Evolutionary conservation across 202 grass and related monocot species (phyloP), one percentile per base, ranked within the genome.

Genomic region (Panicum virgatum): DNA sequence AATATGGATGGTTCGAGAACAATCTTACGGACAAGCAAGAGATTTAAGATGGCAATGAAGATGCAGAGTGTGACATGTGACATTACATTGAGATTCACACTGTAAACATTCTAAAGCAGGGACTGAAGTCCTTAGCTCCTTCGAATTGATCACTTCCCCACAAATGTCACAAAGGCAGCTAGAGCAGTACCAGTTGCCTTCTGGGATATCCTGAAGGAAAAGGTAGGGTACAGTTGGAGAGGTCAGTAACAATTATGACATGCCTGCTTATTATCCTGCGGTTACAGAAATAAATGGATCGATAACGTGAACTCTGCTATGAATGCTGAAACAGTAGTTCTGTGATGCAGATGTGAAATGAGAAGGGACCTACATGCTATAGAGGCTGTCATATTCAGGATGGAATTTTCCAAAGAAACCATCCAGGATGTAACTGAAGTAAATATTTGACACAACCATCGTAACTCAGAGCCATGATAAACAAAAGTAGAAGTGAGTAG

Each of bases 171-270:
- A 97, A 71, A 62, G 82, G 82, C 95, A 97, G 26, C 68, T 91
- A 51, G 86, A 90, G 62, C 95, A 97, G 86, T 94, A 90, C 95
- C 95, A 97, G 66, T 48, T 89, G 43, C 83, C 95, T 82, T 94
- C 95, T 82, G 90, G 92, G 91, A 97, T 78, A 54, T 93, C 76
- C 95, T 97, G 92, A 83, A 87, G 57, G 39, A 76, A 90, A 80
- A 45, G 32, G 63, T 45, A 75, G 19, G 73, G 26, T 29, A 36
- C 62, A 63, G 45, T 48, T 45, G 18, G 16, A 69, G 69, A 2
- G 7, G 38, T 88, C 38, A 45, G 27, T 80, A 52, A 74, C 69
- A 60, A 42, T 69, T 81, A 66, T 58, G 20, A 19, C 77, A 88
- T 34, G 58, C 43, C 64, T 80, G 20, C 34, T 26, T 15, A 43